phyloP scores from a whole-genome alignment of 2,329 filamentous ascomycete species.

The Tolypocladium cylindrosporum region DNA sequence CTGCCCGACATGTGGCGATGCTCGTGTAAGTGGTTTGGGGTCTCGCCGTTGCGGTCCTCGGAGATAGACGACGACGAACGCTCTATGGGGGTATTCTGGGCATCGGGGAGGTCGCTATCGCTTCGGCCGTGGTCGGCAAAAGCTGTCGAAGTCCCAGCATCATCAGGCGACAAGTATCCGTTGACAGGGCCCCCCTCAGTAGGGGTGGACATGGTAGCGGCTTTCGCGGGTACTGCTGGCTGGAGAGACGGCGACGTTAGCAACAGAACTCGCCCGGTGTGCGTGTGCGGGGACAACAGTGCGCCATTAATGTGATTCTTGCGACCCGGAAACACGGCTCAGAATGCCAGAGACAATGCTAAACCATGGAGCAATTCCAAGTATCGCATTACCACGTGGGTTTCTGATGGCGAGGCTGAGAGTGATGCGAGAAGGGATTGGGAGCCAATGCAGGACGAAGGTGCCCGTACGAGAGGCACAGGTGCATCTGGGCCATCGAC shows the following conservation, averaged over 20 bases:
- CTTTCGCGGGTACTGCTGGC: conserved; percentile 49
- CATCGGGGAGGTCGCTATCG: conserved; percentile 71
- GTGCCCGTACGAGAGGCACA: conserved; percentile 10
- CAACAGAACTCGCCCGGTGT: conserved; percentile 8
- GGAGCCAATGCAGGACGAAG: conserved; percentile 13
- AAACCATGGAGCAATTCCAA: conserved; percentile 22
- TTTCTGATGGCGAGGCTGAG: conserved; percentile 40
- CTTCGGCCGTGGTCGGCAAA: conserved; percentile 22
- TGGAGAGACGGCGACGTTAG: conserved; percentile 26
- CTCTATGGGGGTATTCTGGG: conserved; percentile 46
- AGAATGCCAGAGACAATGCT: conserved; percentile 7
- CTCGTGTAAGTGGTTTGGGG: conserved; percentile 27
- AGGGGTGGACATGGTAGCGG: conserved; percentile 54
- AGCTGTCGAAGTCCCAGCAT: conserved; percentile 29
- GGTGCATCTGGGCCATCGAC: conserved; percentile 21
- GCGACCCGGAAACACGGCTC: conserved; percentile 18
- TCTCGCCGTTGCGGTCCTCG: conserved; percentile 28
- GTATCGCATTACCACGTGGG: conserved; percentile 33
- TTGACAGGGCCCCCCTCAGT: conserved; percentile 54
- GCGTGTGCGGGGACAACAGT: conserved; percentile 10
- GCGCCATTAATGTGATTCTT: conserved; percentile 9
- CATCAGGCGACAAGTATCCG: conserved; percentile 51
- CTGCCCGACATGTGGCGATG: conserved; percentile 32
- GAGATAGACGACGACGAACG: conserved; percentile 33
- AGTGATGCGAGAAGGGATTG: conserved; percentile 35